Evolutionary conservation across 2,329 filamentous ascomycete genomes (phyloP).

Genomic region (Furcasterigmium furcatum): DNA sequence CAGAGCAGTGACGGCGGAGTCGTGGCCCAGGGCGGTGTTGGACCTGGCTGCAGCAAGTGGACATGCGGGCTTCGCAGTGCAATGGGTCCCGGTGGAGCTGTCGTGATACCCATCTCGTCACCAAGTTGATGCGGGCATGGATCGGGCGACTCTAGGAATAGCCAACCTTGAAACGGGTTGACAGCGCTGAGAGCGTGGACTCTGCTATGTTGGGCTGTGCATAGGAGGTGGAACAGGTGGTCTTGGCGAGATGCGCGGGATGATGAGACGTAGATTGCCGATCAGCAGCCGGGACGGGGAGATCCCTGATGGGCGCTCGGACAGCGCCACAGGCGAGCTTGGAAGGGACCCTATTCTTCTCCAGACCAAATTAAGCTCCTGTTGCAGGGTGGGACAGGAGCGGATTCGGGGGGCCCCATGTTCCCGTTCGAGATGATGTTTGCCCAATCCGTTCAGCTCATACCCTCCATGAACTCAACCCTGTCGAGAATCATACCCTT

Average conservation of each 20-base stretch:
- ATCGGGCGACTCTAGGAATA: conserved; percentile 9
- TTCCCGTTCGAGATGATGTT: neutral
- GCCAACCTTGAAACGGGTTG: conserved; percentile 13
- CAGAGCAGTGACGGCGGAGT: neutral
- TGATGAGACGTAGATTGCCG: conserved; percentile 14
- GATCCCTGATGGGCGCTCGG: conserved; percentile 1
- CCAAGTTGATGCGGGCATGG: conserved; percentile 9
- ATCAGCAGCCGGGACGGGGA: conserved; percentile 7
- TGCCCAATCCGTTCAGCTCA: conserved; percentile 40
- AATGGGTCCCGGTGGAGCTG: conserved; percentile 7
- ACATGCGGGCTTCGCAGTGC: neutral
- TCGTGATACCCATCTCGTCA: conserved; percentile 10
- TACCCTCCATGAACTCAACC: conserved; percentile 88
- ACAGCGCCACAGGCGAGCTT: neutral
- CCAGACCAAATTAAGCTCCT: neutral
- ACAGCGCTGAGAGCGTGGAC: conserved; percentile 3
- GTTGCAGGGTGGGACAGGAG: neutral
- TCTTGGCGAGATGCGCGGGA: conserved; percentile 15
- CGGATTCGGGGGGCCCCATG: neutral
- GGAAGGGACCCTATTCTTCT: neutral
- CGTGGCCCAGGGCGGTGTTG: neutral
- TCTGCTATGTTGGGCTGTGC: neutral
- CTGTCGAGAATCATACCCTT: conserved; percentile 89
- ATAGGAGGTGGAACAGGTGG: neutral
- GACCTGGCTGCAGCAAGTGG: neutral